Percentiles rank a stretch among this genome's conserved stretches.
Conservation (phyloP, 75 land plant genomes). For the Isoetes taiwanensis region DNA sequence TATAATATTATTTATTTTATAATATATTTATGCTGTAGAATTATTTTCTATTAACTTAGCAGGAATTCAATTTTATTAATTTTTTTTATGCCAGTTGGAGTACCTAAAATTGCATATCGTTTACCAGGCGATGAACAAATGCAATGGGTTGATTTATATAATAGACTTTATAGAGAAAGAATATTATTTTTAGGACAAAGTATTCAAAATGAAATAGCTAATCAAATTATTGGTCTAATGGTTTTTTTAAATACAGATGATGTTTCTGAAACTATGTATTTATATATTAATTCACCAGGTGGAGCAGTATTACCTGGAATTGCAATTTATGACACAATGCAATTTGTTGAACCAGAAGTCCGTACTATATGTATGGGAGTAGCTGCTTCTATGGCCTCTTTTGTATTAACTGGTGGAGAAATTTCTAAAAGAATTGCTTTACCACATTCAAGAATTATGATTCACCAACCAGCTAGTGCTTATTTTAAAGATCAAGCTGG, state of each 20-base stretch:
- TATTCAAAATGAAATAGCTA: constrained; percentile 13
- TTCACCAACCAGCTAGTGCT: background rate
- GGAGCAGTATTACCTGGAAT: constrained; percentile 8
- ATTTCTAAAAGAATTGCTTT: background rate
- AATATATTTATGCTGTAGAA: too few relatives aligned
- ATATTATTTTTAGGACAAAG: background rate
- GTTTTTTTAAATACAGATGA: constrained; percentile 13
- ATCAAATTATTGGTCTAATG: constrained; percentile 13
- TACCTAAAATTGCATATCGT: too few relatives aligned
- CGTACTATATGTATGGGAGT: background rate
- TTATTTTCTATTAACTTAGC: too few relatives aligned
- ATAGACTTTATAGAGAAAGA: constrained; percentile 15
- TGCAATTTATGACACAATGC: constrained; percentile 5
- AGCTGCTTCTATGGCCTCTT: constrained; percentile 5
- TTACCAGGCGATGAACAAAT: too few relatives aligned
- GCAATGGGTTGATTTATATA: too few relatives aligned
- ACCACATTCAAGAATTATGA: background rate
- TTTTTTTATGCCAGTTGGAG: too few relatives aligned
- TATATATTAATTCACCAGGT: constrained; percentile 20
- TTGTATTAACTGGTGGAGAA: constrained; percentile 2
- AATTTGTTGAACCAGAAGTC: background rate
- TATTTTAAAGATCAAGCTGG: background rate
- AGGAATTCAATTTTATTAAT: too few relatives aligned
- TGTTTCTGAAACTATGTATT: constrained; percentile 5
- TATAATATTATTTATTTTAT: too few relatives aligned